Base-by-base conservation (phyloP, 768 basidiomycete species). In the Pilatotrama ljubarskyi region DNA sequence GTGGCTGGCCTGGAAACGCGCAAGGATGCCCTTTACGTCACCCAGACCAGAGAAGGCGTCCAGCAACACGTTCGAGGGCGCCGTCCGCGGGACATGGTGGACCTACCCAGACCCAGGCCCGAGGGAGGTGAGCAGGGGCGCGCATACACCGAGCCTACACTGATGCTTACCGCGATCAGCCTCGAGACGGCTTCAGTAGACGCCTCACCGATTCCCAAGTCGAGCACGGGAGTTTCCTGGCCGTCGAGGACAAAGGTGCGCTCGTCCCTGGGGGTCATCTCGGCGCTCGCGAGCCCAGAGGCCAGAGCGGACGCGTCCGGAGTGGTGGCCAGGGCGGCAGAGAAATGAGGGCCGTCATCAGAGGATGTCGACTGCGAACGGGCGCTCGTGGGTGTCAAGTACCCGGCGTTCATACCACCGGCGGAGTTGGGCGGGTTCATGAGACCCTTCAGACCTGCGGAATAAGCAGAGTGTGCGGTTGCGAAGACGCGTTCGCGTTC, bases 21-120 rank as follows among this genome's bases (percentile, higher is more conserved):
- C 77, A 63, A 82, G 82, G 50, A 88, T 78, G 9, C 84, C 84
- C 67, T 85, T 84, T 57, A 88, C 78, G 48, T 70, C 69, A 36
- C 69, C 68, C 17, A 63, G 55, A 6, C 65, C 11, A 17, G 70
- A 68, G 51, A 76, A 73, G 4, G 72, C 67, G 24, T 66, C 62
- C 24, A 74, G 64, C 15, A 69, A 53, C 18, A 69, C 65, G 54
- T 70, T 69, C 22, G 74, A 68, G 26, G 75, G 59, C 42, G 75
- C 69, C 35, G 69, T 61, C 14, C 54, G 62, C 17, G 76, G 77
- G 40, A 79, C 70, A 56, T 79, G 77, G 37, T 73, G 70, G n/a
- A 81, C 69, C 78, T 80, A 55, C 2, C n/a, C 44, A 32, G 58
- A 51, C 6, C n/a, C 42, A 26, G 58, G 51, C 2, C 25, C 51